A percentile compares a stretch with the other conserved stretches of the same genome.
Conservation (phyloP, 2,329 filamentous ascomycete genomes). For the Colletotrichum zoysiae region DNA sequence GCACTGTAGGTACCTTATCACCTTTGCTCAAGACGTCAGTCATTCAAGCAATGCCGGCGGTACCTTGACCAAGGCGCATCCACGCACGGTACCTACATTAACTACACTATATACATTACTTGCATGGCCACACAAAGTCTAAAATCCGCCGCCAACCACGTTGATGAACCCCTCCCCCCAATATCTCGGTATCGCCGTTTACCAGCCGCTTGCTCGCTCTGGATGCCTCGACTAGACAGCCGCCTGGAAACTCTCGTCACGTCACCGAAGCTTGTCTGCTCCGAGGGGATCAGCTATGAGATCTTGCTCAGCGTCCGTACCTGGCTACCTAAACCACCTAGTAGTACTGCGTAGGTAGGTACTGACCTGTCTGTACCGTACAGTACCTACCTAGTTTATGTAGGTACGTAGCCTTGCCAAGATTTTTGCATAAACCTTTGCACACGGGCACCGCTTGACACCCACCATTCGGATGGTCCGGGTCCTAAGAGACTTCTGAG, state of each 20-base stretch:
- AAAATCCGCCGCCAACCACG: constrained; percentile 20
- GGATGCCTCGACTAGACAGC: background rate
- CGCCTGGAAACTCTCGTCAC: background rate
- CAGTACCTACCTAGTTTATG: too few relatives aligned
- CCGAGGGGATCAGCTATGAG: background rate
- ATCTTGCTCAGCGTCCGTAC: background rate
- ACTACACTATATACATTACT: background rate
- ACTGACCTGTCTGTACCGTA: background rate
- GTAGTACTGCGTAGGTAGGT: background rate
- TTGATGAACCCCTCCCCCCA: constrained; percentile 23
- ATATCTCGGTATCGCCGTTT: constrained; percentile 23
- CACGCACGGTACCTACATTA: background rate
- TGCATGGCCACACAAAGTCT: background rate
- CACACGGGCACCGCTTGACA: constrained; percentile 11
- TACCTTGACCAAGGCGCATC: background rate
- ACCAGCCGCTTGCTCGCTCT: background rate
- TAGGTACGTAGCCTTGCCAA: constrained; percentile 1
- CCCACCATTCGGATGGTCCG: constrained; percentile 13
- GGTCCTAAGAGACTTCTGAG: background rate
- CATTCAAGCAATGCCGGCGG: background rate
- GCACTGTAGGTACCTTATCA: background rate
- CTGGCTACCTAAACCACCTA: background rate
- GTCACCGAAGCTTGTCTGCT: background rate
- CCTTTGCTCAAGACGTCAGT: constrained; percentile 5
- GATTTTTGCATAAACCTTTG: background rate